Percentiles rank a stretch among this genome's conserved stretches.
phyloP scores from a whole-genome alignment of 495 filamentous ascomycete species.

The Aspergillus saccharolyticus region DNA sequence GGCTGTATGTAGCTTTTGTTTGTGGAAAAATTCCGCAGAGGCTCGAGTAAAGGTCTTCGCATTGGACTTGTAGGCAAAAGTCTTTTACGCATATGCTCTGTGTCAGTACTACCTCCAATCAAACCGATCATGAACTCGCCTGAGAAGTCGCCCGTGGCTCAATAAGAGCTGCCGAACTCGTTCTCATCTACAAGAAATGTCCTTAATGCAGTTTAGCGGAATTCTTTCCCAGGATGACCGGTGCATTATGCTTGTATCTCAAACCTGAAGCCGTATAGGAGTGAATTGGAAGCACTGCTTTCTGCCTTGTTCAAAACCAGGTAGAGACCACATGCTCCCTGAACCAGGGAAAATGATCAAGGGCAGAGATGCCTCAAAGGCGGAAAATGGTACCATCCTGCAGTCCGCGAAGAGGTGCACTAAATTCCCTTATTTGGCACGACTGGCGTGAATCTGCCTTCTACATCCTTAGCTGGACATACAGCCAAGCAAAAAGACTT shows the following conservation, averaged over 20 bases:
- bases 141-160: constrained; percentile 35
- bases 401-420: background rate
- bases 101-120: constrained; percentile 19
- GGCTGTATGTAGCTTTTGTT: constrained; percentile 49
- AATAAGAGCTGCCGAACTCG: constrained; percentile 50
- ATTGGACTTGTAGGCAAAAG: constrained; percentile 16
- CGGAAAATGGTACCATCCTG: constrained; percentile 12
- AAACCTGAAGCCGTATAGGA: constrained; percentile 54
- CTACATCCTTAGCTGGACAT: background rate
- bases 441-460: background rate
- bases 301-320: constrained; percentile 35
- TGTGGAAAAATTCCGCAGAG: constrained; percentile 23
- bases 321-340: constrained; percentile 11
- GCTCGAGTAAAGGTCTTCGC: constrained; percentile 21
- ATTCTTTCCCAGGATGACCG: no score
- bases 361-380: constrained; percentile 12
- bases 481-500: background rate
- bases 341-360: constrained; percentile 8
- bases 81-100: constrained; percentile 23
- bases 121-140: constrained; percentile 20
- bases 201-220: no score
- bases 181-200: constrained; percentile 41
- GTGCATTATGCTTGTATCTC: constrained; percentile 26
- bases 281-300: constrained; percentile 44
- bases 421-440: background rate